These are phyloP conservation scores for Hemisphaericaspora xylanilytica DNA, from an alignment of 1,139 yeast species.

Conservation along the genomic window DNA sequence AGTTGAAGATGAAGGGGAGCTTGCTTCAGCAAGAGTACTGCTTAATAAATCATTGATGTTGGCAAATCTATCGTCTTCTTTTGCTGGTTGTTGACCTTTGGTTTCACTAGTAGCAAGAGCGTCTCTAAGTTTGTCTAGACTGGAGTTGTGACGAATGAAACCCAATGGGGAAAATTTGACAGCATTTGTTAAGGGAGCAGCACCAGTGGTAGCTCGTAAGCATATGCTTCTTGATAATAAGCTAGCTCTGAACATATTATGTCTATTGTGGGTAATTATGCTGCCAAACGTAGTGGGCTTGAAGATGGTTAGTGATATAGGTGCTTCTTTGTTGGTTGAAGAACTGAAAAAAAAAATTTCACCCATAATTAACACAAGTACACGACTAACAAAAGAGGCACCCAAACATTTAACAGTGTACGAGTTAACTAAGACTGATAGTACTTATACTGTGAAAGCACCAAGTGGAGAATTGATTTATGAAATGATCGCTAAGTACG, in stretches of 20 bases:
- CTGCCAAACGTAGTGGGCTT: too few relatives aligned
- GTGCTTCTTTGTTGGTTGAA: not conserved
- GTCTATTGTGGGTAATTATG: too few relatives aligned
- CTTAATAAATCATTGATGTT: constrained; percentile 2
- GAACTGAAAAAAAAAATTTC: not conserved
- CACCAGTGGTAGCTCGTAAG: not conserved
- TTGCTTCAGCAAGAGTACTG: not conserved
- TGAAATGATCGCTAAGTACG: too few relatives aligned
- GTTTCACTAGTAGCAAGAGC: not conserved
- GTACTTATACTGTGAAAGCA: too few relatives aligned
- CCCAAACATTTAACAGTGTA: not conserved
- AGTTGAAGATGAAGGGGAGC: too few relatives aligned
- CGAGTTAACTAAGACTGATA: not conserved
- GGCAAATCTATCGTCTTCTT: not conserved
- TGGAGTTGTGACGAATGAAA: constrained; percentile 2
- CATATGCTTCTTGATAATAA: not conserved
- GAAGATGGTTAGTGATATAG: not conserved
- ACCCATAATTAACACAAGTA: not conserved
- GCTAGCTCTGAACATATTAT: not conserved
- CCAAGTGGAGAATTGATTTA: too few relatives aligned
- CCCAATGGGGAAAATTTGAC: not conserved
- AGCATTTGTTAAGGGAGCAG: not conserved
- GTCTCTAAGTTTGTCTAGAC: constrained; percentile 1
- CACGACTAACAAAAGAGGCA: not conserved
- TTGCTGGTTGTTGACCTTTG: not conserved